These are phyloP conservation scores for Fusarium sp. DNA, from an alignment of 2,329 filamentous ascomycete genomes.

Conservation along the genomic window DNA sequence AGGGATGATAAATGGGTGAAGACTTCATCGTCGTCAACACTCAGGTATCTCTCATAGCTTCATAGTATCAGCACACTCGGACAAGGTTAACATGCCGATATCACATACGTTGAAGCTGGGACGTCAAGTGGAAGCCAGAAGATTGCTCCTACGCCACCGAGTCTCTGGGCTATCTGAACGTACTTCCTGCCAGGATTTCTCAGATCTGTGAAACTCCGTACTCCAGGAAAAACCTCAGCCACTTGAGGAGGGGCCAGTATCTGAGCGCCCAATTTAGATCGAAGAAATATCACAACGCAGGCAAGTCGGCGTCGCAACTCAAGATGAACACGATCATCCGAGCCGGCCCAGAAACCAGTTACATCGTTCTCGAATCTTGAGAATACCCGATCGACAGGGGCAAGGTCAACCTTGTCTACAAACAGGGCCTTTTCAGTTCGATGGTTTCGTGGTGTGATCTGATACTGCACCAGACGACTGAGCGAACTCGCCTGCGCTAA, in stretches of 20 bases:
- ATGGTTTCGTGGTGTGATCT: constrained; percentile 40
- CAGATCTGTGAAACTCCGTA: constrained; percentile 31
- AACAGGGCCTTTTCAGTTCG: constrained; percentile 40
- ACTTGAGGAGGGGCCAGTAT: constrained; percentile 25
- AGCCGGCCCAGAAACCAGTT: constrained; percentile 36
- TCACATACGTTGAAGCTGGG: constrained; percentile 44
- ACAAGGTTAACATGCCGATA: fast-evolving
- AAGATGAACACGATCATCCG: constrained; percentile 15
- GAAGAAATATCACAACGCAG: constrained; percentile 40
- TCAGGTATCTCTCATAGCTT: constrained; percentile 47
- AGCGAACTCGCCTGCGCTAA: constrained; percentile 39
- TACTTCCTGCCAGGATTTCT: constrained; percentile 45
- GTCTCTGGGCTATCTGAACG: constrained; percentile 43
- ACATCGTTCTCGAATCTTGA: constrained; percentile 10
- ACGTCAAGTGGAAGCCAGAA: constrained; percentile 45
- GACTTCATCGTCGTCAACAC: constrained; percentile 43
- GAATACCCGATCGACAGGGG: constrained; percentile 23
- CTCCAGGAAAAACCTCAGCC: constrained; percentile 22
- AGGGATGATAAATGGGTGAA: constrained; percentile 39
- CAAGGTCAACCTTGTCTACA: constrained; percentile 25
- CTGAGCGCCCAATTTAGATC: constrained; percentile 33
- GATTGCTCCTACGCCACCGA: constrained; percentile 40
- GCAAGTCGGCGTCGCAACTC: constrained; percentile 43
- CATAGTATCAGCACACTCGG: background rate
- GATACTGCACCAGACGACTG: constrained; percentile 40